phyloP scores from a whole-genome alignment of 306 rosid species.

The Rosa multiflora region DNA sequence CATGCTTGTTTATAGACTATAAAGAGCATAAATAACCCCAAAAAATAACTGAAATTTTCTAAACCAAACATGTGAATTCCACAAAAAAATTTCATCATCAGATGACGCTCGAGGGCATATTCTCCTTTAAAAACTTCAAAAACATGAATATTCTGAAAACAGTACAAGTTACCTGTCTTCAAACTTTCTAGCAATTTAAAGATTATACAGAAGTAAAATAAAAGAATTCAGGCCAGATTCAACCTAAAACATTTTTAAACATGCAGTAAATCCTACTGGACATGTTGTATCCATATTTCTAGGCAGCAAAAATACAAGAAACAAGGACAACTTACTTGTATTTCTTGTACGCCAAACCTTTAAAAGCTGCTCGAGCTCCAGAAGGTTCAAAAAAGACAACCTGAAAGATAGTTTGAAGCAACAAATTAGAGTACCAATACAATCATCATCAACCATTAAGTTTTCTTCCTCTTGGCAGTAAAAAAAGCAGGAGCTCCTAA shows the following conservation, averaged over 20 bases:
- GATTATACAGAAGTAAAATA: not conserved
- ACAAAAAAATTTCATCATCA: not conserved
- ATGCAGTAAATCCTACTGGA: not conserved
- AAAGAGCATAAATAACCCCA: not conserved
- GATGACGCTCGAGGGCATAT: not conserved
- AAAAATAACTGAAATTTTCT: not conserved
- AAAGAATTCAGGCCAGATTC: not conserved
- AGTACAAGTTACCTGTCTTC: not conserved
- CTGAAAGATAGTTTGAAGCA: constrained; percentile 49
- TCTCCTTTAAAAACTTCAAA: not conserved
- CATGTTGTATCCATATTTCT: not conserved
- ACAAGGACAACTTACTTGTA: constrained; percentile 56
- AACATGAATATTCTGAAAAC: not conserved
- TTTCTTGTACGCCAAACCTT: constrained; percentile 84
- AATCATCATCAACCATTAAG: not conserved
- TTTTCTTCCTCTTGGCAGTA: constrained; percentile 5
- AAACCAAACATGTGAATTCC: not conserved
- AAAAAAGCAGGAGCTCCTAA: not conserved
- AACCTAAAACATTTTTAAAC: not conserved
- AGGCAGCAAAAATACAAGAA: constrained; percentile 15
- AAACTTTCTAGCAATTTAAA: not conserved
- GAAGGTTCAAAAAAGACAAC: constrained; percentile 83
- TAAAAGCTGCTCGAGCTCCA: constrained; percentile 78
- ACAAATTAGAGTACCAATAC: constrained; percentile 20
- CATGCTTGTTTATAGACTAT: not conserved